Base-by-base conservation (phyloP, 768 basidiomycete genomes). In the Agrocybe chaxingu region DNA sequence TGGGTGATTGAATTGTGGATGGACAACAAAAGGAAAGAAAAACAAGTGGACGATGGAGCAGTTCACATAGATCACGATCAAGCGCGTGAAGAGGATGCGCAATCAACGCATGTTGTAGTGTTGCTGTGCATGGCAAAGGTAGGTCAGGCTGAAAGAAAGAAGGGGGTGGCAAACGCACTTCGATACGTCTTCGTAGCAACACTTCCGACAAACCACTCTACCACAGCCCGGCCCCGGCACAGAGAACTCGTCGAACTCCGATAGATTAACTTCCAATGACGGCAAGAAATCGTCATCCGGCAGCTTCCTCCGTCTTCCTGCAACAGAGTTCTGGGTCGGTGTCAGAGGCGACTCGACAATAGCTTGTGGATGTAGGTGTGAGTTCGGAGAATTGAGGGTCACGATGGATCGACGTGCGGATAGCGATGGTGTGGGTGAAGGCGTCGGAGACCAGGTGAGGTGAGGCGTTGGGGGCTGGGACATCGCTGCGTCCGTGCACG, bases 181-280 rank as follows among this genome's bases (percentile, higher is more conserved):
- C 41, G 68, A 66, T 18, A 66, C 59, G 59, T 70, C 62, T 56
- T 78, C 77, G 29, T 66, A 64, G 58, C 74, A 77, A 45, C 76
- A 78, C 38, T 66, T 68, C n/a, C 71, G 63, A 60, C 77, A 78
- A 4, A 77, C 58, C 7, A 57, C 57, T 46, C 70, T 69, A 7
- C 71, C 71, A 56, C 76, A 78, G 3, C 76, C 75, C 24, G 62
- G 58, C 34, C 56, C 57, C 3, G 24, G 24, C 24, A 24, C 5
- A 5, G 24, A 24, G 3, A 24, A 3, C 24, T 24, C 24, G 24
- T 24, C 24, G 10, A 65, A 55, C 39, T 59, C 59, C 33, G 60
- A 57, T 29, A 51, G 55, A 44, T 59, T 16, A 10, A 50, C 46
- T 35, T 34, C 43, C 19, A 54, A 42, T 35, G 39, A 38, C 4